Conservation (phyloP, 2,329 filamentous ascomycete species). For the Chaetomium sp. region DNA sequence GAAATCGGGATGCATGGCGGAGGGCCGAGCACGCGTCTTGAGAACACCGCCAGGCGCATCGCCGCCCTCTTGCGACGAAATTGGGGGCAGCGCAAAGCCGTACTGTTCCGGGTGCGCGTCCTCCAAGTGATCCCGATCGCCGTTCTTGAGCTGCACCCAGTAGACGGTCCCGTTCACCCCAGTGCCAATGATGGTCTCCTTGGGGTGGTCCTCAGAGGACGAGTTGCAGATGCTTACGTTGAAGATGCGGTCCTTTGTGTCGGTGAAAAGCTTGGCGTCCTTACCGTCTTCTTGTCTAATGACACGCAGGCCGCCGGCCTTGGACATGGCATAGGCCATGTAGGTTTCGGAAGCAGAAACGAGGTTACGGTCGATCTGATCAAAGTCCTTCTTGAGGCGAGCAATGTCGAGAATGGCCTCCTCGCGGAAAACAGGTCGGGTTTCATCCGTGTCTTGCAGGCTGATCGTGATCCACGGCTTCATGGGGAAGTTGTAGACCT, state of each 20-base stretch:
- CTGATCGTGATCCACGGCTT: conserved; percentile 90
- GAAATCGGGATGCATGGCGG: conserved; percentile 81
- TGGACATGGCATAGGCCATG: conserved; percentile 91
- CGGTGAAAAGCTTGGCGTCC: conserved; percentile 85
- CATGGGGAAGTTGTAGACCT: conserved; percentile 94
- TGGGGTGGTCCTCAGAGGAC: conserved; percentile 50
- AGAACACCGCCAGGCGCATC: conserved; percentile 87
- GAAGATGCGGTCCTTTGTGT: conserved; percentile 89
- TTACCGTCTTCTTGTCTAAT: conserved; percentile 91
- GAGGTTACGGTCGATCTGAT: conserved; percentile 90
- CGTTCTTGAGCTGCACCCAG: conserved; percentile 76
- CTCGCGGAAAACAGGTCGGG: conserved; percentile 61
- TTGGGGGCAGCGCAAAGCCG: conserved; percentile 83
- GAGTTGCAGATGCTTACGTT: conserved; percentile 79
- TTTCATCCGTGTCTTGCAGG: conserved; percentile 53
- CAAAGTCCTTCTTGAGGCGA: conserved; percentile 92
- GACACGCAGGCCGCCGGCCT: conserved; percentile 84
- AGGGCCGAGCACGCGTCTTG: conserved; percentile 90
- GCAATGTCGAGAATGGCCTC: conserved; percentile 88
- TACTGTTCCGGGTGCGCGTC: conserved; percentile 74
- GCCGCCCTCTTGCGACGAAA: conserved; percentile 70
- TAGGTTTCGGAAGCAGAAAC: conserved; percentile 84
- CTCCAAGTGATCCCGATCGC: conserved; percentile 72
- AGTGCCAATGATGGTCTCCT: conserved; percentile 83
- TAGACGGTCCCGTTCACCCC: conserved; percentile 96